Evolutionary conservation across 2,329 filamentous ascomycete genomes (phyloP).

Genomic region (Fusarium equiseti): DNA sequence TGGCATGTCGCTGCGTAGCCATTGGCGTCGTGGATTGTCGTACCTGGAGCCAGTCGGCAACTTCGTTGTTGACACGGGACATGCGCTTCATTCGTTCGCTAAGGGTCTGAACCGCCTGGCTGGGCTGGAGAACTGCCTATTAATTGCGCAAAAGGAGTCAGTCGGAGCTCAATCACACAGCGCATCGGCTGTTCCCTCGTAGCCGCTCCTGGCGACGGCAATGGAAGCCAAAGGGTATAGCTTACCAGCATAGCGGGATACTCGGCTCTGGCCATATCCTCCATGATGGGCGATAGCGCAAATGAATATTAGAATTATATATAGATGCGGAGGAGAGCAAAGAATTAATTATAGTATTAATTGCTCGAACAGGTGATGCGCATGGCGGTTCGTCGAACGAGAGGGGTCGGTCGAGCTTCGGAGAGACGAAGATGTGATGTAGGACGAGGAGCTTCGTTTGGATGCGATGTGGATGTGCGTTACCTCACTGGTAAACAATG

Average conservation of each 20-base stretch:
- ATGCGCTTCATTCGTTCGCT: conserved; percentile 91
- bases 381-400: conserved; percentile 29
- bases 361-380: conserved; percentile 29
- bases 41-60: conserved; percentile 98
- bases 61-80: conserved; percentile 85
- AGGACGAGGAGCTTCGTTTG: conserved; percentile 20
- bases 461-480: conserved; percentile 15
- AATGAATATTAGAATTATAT: conserved; percentile 34
- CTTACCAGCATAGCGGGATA: conserved; percentile 96
- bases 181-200: neutral
- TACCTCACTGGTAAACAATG: conserved; percentile 9
- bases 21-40: conserved; percentile 43
- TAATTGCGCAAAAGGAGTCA: conserved; percentile 38
- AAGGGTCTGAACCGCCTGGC: conserved; percentile 83
- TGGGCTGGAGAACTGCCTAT: conserved; percentile 83
- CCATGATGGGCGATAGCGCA: conserved; percentile 66
- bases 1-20: conserved; percentile 2
- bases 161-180: conserved; percentile 5
- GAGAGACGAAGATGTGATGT: conserved; percentile 25
- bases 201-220: conserved; percentile 3
- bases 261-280: conserved; percentile 84
- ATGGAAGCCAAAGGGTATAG: conserved; percentile 35
- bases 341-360: conserved; percentile 35
- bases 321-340: conserved; percentile 11
- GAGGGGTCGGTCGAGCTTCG: conserved; percentile 41